These are phyloP conservation scores for Lathyrus tuberosus DNA, from an alignment of 306 rosid genomes.

Conservation along the genomic window DNA sequence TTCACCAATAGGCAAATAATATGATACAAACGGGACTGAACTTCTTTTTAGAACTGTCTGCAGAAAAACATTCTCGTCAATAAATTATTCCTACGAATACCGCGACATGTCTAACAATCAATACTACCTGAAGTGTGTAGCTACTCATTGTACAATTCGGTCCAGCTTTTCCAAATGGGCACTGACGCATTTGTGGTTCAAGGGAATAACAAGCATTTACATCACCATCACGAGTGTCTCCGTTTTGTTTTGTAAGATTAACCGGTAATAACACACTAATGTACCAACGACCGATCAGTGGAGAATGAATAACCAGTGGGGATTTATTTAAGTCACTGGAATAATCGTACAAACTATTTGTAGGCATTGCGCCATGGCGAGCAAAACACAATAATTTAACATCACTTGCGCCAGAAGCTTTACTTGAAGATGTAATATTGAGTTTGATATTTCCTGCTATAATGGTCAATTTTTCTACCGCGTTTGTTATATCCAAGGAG, in stretches of 20 bases:
- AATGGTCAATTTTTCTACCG: constrained; percentile 72
- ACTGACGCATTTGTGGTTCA: constrained; percentile 69
- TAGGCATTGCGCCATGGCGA: constrained; percentile 89
- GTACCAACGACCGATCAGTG: constrained; percentile 79
- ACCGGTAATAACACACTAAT: constrained; percentile 56
- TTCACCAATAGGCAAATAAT: constrained; percentile 75
- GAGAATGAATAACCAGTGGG: constrained; percentile 67
- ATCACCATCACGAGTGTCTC: constrained; percentile 46
- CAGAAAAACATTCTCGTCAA: constrained; percentile 66
- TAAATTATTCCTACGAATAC: constrained; percentile 44
- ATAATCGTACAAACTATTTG: constrained; percentile 64
- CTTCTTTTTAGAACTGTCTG: constrained; percentile 78
- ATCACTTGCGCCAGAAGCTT: constrained; percentile 43
- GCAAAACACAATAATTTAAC: constrained; percentile 65
- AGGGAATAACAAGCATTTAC: constrained; percentile 67
- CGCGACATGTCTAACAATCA: constrained; percentile 22
- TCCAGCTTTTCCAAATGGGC: constrained; percentile 84
- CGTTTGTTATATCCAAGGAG: constrained; percentile 66
- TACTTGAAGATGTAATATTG: constrained; percentile 50
- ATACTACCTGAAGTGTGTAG: constrained; percentile 78
- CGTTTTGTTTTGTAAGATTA: constrained; percentile 54
- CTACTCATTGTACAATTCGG: constrained; percentile 70
- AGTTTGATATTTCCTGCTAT: constrained; percentile 54
- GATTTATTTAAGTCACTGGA: constrained; percentile 60
- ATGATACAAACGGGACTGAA: constrained; percentile 71